Evolutionary conservation across 768 basidiomycete genomes (phyloP), one percentile per base, ranked within the genome.

Genomic region (Phanerochaete carnosa): DNA sequence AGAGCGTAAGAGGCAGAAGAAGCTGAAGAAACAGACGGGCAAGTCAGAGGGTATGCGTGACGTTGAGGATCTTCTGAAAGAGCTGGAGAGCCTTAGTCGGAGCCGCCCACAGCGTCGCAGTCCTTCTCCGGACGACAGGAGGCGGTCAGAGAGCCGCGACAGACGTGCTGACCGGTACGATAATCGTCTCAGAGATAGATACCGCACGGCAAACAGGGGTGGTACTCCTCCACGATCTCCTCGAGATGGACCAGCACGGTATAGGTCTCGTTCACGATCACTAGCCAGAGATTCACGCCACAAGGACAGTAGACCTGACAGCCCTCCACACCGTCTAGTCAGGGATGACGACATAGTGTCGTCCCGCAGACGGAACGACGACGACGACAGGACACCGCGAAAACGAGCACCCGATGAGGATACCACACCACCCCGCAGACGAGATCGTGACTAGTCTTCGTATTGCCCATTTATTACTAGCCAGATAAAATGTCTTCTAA

Each of bases 1-100:
- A 72, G 90, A 86, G 47, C 81, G 82, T 61, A 94, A 86, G 74
- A 84, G 79, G 66, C 85, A 83, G 73, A 90, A 83, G 71, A 92
- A 83, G 69, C 75, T 76, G 50, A 79, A 77, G 64, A 87, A 86
- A 64, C 68, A 66, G 26, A 70, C 73, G 60, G 69, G 62, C 29
- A 88, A 85, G 66, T 88, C 88, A 19, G 83, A 82, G 13, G 88
- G 81, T 0, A 68, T 88, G 68, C 81, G 76, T 65, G 89, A 80
- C 19, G 89, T 90, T 5, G 87, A 92, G 69, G 81, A 80, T n/a
- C 66, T 92, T 57, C 71, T 92, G 62, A 82, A 72, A 62, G 80
- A 74, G 45, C 71, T 89, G 50, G 80, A 77, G 39, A 73, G 72
- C 19, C 55, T 58, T 13, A 45, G 43, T 9, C 59, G 51, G 3